These are phyloP conservation scores for Tanozyma kutaoensis DNA, from an alignment of 805 yeast genomes.

Conservation along the genomic window DNA sequence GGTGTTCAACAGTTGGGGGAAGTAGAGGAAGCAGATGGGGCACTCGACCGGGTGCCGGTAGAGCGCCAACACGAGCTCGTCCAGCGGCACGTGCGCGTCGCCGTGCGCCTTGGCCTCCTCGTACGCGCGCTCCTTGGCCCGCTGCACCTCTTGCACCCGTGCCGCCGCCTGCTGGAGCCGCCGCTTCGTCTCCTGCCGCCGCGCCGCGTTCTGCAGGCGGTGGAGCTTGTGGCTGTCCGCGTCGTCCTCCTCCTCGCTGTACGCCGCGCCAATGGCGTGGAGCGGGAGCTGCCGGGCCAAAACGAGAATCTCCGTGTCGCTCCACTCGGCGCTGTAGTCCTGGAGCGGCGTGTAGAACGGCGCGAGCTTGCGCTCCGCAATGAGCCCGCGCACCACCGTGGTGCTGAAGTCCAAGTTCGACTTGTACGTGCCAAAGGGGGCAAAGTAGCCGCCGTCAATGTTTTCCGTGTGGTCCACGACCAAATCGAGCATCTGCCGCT, in stretches of 20 bases:
- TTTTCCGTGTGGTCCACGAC: constrained; percentile 50
- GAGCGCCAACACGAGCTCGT: constrained; percentile 38
- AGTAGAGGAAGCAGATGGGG: constrained; percentile 86
- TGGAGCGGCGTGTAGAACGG: constrained; percentile 88
- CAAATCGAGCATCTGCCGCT: constrained; percentile 40
- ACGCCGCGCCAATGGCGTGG: constrained; percentile 41
- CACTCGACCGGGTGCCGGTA: constrained; percentile 71
- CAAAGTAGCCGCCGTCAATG: constrained; percentile 90
- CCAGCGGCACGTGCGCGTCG: constrained; percentile 16
- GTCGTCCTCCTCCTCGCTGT: constrained; percentile 46
- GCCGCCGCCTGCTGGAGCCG: constrained; percentile 25
- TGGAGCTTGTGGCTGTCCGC: constrained; percentile 46
- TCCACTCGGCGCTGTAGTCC: constrained; percentile 63
- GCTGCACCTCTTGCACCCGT: constrained; percentile 14
- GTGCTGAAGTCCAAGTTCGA: constrained; percentile 65
- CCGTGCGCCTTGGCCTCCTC: background rate
- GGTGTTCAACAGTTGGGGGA: constrained; percentile 63
- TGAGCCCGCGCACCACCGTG: constrained; percentile 55
- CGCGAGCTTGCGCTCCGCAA: constrained; percentile 59
- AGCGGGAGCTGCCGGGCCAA: constrained; percentile 36
- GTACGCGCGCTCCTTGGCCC: constrained; percentile 16
- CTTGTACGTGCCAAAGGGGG: constrained; percentile 83
- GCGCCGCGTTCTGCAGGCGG: constrained; percentile 29
- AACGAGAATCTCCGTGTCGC: constrained; percentile 47
- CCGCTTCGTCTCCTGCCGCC: constrained; percentile 36